Base-by-base conservation (phyloP, 2,329 filamentous ascomycete genomes). In the Exophiala oligosperma region DNA sequence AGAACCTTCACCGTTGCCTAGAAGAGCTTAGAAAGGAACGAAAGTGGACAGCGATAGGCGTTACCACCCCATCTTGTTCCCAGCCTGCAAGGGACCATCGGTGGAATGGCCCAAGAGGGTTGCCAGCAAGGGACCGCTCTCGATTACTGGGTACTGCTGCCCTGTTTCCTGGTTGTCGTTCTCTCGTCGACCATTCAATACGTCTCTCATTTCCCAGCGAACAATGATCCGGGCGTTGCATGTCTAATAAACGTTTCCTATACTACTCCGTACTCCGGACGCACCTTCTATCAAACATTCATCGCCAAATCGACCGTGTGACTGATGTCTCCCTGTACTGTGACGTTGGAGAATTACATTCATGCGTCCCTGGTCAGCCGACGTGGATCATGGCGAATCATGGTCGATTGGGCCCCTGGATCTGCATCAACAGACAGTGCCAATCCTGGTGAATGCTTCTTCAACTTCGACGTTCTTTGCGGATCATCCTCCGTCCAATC, bases 1-100 rank as follows among this genome's bases (percentile, higher is more conserved):
- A 43, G 21, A 8, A 3, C 40, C 5, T 21, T n/a, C 40, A 11
- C 4, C 40, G 40, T 17, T 17, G 40, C 40, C 14, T 11, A 8
- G 40, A 43, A 43, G 40, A 43, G 40, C 37, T 38, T 51, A 80
- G 85, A 49, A 84, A 88, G 65, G 86, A 17, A 84, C 0, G 92
- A 84, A 68, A 78, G 77, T 23, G 83, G 40, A 11, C 21, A 23
- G 40, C 40, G 40, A 43, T 23, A 17, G 40, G 40, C n/a, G 40
- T 43, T 43, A 5, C 40, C 17, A 14, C 40, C 21, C n/a, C 21
- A 23, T 5, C 40, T 43, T 40, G 12, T 40, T 12, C 37, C 11
- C 12, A 40, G 12, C 37, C 40, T 96, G 2, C 83, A 89, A 67
- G 85, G 88, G 53, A 92, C 92, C 1, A 86, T 97, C 60, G 84